Conservation (phyloP, 208 protist species). For the Acanthamoeba royreba region DNA sequence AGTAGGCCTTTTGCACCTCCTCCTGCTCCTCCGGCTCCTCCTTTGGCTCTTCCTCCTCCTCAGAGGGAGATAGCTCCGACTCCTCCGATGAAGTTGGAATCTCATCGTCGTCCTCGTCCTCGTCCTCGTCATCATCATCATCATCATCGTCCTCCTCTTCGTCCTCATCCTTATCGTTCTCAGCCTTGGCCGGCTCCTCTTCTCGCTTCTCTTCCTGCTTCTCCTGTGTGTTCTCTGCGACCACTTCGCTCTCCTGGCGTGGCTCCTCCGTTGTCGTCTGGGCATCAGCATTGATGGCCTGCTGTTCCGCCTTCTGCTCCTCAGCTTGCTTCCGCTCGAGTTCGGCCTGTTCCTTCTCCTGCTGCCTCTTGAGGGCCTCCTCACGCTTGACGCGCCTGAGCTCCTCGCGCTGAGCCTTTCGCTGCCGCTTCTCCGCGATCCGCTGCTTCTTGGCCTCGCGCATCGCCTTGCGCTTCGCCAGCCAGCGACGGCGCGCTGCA, state of each 20-base stretch:
- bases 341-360: no score
- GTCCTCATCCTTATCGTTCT: not conserved
- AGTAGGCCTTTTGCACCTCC: not conserved
- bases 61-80: not conserved
- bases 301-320: not conserved
- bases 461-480: not conserved
- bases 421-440: not conserved
- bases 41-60: not conserved
- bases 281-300: no score
- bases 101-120: not conserved
- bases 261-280: not conserved
- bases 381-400: not conserved
- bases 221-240: not conserved
- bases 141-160: not conserved
- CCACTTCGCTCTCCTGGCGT: not conserved
- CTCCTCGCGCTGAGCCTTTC: not conserved
- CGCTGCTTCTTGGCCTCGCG: not conserved
- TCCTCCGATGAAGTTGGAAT: no score
- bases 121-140: not conserved
- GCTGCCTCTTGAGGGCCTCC: not conserved
- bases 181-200: not conserved
- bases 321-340: no score
- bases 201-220: not conserved
- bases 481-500: not conserved
- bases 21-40: not conserved